Conservation (phyloP, 169 alveolate genomes). For the Cryptosporidium muris region DNA sequence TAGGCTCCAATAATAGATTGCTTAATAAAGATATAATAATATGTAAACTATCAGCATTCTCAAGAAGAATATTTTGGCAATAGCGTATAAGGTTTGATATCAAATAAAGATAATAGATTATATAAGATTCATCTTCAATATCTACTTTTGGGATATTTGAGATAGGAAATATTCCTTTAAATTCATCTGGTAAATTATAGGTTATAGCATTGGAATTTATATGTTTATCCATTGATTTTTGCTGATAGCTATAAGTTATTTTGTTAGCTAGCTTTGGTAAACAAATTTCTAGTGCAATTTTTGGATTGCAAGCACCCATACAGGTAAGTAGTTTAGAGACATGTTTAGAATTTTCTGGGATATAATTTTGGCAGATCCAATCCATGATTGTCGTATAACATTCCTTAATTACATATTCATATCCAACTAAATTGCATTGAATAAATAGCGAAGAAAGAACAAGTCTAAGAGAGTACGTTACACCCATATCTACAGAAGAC, state of each 20-base stretch:
- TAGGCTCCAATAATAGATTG: constrained; percentile 24
- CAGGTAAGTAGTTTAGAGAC: constrained; percentile 50
- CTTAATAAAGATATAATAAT: constrained; percentile 7
- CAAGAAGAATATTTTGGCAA: constrained; percentile 3
- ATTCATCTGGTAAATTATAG: neutral
- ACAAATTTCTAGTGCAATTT: constrained; percentile 8
- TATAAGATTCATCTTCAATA: constrained; percentile 38
- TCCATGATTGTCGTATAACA: constrained; percentile 19
- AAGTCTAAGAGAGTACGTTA: constrained; percentile 44
- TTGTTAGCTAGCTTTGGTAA: constrained; percentile 14
- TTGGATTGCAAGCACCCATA: constrained; percentile 43
- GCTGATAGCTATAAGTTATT: neutral
- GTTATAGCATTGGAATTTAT: neutral
- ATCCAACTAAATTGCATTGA: constrained; percentile 38
- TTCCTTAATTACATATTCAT: constrained; percentile 20
- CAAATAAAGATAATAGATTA: constrained; percentile 21
- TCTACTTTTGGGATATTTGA: neutral
- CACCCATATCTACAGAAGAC: constrained; percentile 59
- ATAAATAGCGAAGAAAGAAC: constrained; percentile 5
- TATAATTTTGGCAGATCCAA: constrained; percentile 30
- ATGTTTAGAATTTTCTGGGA: constrained; percentile 59
- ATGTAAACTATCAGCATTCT: neutral
- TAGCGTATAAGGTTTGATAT: constrained; percentile 51
- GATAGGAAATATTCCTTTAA: neutral
- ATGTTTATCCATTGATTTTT: neutral